These are phyloP conservation scores for Galerina marginata DNA, from an alignment of 768 basidiomycete species.

Conservation along the genomic window DNA sequence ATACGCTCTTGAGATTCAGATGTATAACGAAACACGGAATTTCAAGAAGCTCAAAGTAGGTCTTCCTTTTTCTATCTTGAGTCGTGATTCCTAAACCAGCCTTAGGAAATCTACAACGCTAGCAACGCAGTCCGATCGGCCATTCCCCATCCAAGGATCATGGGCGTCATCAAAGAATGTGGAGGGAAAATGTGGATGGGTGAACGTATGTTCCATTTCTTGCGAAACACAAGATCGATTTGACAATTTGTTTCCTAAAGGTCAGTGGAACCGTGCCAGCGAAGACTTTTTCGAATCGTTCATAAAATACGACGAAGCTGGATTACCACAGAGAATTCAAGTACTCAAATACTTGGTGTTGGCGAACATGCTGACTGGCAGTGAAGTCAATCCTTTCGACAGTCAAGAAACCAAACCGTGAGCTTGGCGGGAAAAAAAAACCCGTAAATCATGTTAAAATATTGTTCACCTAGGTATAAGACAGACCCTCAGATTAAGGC, in stretches of 20 bases:
- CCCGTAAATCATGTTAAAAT: not conserved
- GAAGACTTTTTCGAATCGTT: slow-evolving; percentile 99
- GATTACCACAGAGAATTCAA: slow-evolving; percentile 95
- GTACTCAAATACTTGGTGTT: slow-evolving; percentile 98
- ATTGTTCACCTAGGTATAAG: slow-evolving; percentile 72
- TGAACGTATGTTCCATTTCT: slow-evolving; percentile 66
- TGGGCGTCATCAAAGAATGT: slow-evolving; percentile 99
- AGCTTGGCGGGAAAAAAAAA: slow-evolving; percentile 28
- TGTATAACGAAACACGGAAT: slow-evolving; percentile 97
- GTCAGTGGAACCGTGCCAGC: slow-evolving; percentile 95
- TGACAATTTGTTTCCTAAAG: slow-evolving; percentile 40
- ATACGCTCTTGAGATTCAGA: slow-evolving; percentile 98
- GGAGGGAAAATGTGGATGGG: slow-evolving; percentile 99
- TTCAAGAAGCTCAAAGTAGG: slow-evolving; percentile 92
- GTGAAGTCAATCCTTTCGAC: slow-evolving; percentile 99
- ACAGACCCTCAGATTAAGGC: slow-evolving; percentile 95
- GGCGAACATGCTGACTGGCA: slow-evolving; percentile 97
- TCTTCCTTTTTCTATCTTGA: not conserved
- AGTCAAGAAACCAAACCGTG: slow-evolving; percentile 99
- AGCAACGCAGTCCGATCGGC: slow-evolving; percentile 92
- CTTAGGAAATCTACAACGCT: slow-evolving; percentile 95
- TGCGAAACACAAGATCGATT: too few species aligned
- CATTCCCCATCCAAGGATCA: slow-evolving; percentile 96
- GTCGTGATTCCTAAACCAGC: not conserved
- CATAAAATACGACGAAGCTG: slow-evolving; percentile 97